Conservation (phyloP, 2,329 filamentous ascomycete genomes). For the Emergomyces pasteurianus region DNA sequence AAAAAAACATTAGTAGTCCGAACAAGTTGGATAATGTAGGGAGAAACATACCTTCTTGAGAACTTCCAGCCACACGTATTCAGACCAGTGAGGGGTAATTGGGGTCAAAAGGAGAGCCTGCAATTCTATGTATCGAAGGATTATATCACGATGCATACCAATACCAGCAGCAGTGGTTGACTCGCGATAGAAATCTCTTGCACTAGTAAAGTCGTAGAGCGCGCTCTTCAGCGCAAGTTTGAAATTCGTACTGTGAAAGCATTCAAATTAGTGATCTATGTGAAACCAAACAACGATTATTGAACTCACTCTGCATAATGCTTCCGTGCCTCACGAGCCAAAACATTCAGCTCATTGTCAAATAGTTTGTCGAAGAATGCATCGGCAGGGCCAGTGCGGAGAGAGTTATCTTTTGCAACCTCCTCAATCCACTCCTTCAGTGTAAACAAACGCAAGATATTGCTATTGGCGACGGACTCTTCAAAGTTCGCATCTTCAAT, state of each 20-base stretch:
- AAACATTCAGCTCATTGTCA: conserved; percentile 78
- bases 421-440: conserved; percentile 90
- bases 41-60: conserved; percentile 48
- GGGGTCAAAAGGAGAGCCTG: conserved; percentile 73
- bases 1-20: neutral
- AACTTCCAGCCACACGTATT: conserved; percentile 89
- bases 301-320: conserved; percentile 57
- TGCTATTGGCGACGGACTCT: conserved; percentile 84
- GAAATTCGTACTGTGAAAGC: conserved; percentile 51
- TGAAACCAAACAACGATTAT: neutral
- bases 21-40: neutral
- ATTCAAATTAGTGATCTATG: conserved; percentile 5
- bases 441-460: conserved; percentile 71
- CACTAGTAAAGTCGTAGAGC: conserved; percentile 81
- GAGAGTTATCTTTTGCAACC: conserved; percentile 57
- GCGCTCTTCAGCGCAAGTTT: conserved; percentile 76
- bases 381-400: conserved; percentile 65
- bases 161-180: conserved; percentile 62
- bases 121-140: conserved; percentile 70
- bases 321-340: conserved; percentile 65
- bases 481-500: conserved; percentile 97
- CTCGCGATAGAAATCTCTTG: conserved; percentile 85
- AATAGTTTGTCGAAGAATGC: conserved; percentile 81
- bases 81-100: conserved; percentile 85
- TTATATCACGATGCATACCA: conserved; percentile 74